phyloP scores from a whole-genome alignment of 352 stramenopile genomes.

The Saprolegnia diclina region DNA sequence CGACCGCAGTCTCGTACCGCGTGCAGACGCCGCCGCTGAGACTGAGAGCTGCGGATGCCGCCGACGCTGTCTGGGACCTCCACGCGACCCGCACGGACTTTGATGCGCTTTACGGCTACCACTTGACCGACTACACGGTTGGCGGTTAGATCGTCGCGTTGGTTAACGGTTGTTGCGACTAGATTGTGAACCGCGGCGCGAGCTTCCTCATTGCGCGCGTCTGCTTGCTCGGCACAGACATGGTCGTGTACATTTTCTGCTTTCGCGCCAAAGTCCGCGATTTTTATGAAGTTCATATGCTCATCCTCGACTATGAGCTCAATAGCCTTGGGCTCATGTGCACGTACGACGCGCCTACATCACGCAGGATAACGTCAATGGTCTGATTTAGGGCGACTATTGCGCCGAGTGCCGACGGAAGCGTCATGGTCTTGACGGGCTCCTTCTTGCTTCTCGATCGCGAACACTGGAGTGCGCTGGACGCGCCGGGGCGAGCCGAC shows the following conservation, averaged over 20 bases:
- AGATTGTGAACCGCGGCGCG: background rate
- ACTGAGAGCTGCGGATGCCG: background rate
- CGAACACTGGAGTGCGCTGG: no score
- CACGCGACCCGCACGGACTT: background rate
- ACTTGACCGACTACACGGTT: background rate
- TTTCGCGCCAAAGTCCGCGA: background rate
- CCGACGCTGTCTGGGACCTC: background rate
- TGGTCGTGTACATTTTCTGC: slow-evolving; percentile 2
- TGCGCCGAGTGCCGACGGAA: no score
- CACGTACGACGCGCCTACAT: background rate
- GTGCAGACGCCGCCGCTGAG: background rate
- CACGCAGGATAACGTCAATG: no score
- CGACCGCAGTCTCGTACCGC: background rate
- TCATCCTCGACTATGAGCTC: background rate
- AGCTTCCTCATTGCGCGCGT: background rate
- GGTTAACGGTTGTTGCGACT: background rate
- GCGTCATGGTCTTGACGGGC: no score
- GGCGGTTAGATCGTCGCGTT: background rate
- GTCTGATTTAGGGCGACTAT: no score
- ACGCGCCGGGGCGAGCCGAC: no score
- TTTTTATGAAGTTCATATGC: background rate
- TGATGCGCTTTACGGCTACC: background rate
- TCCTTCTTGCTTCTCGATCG: no score
- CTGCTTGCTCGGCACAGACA: background rate
- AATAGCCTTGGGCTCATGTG: background rate